Base-by-base conservation (phyloP, 768 basidiomycete genomes). In the Gloeophyllum trabeum region DNA sequence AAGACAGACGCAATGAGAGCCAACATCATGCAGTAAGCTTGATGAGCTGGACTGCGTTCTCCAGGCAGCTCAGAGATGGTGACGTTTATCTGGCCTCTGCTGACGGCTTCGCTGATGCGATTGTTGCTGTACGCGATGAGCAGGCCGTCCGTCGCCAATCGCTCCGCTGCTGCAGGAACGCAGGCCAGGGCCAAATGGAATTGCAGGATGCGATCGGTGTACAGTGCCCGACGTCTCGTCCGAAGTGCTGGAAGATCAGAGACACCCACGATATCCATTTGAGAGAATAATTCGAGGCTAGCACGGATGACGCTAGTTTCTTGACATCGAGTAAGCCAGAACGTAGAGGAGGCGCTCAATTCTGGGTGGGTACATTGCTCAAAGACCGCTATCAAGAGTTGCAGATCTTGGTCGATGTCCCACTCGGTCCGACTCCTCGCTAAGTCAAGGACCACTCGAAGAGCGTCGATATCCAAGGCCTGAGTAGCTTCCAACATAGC, bases 171-270 rank as follows among this genome's bases (percentile, higher is more conserved):
- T 1, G 75, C 70, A 0, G 81, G 75, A 41, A 85, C 71, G 45
- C 76, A 76, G 13, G 84, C 87, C 16, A 96, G 62, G 1, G 86
- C 76, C 67, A 91, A 82, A 54, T 94, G 90, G 64, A 96, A 87
- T 23, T 81, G 65, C 42, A 96, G 74, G 43, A 94, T 65, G 51
- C 87, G 82, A 0, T 83, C 77, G 0, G 82, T 69, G 53, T 89
- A 89, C 21, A 84, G 60, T 10, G 85, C 74, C 54, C 75, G 69
- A 42, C 79, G 80, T 35, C 75, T 73, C 1, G 71, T 53, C 18
- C 81, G 65, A 14, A 86, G 69, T 7, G 81, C 61, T 2, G 75
- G 64, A 1, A 84, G 57, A 48, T 87, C 80, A 10, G 81, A 76
- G 12, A 80, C 55, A 12, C 86, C 86, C 24, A 73, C 71, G 4